Base-by-base conservation (phyloP, 345 rosid genomes). In the Dimocarpus longan region DNA sequence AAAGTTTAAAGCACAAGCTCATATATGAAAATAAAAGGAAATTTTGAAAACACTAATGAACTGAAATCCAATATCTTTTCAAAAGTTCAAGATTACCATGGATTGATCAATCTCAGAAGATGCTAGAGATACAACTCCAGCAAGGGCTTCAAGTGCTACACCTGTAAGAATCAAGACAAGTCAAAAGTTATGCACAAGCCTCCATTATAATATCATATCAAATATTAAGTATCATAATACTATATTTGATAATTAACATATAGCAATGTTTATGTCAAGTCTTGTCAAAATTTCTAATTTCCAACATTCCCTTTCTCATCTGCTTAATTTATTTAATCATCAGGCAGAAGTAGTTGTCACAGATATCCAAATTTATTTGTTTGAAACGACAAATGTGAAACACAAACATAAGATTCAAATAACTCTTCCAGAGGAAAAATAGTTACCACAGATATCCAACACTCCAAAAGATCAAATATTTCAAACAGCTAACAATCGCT, bases 141-240 rank as follows among this genome's bases (percentile, higher is more conserved):
- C 94, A 81, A 97, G 94, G 3, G 98, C 80, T 85, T 97, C 94
- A 59, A 92, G 92, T 10, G 98, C 99, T 83, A 94, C 70, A 80
- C 98, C 99, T 94, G 92, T 60, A 78, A 78, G 11, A 70, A 73
- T 59, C 65, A 80, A 39, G 69, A 73, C 28, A 66, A 22, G 46
- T 56, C 28, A 75, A 50, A 37, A 9, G 67, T 73, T 54, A 24
- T 63, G 59, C 18, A 66, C 6, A 22, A 24, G 44, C 26, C 71
- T 52, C 63, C 40, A 32, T 32, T 2, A 46, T 46, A 46, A 54
- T 16, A 54, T n/a, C 6, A 16, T 54, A 54, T 16, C 59, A 54
- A 54, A 54, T 54, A 64, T 44, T 56, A 69, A 46, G 28, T 37
- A 70, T 28, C 22, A 13, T 22, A 19, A 19, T 40, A 18, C 4